Percentiles rank a stretch among this genome's conserved stretches.
phyloP scores from a whole-genome alignment of 352 stramenopile genomes.

The Pythium insidiosum region DNA sequence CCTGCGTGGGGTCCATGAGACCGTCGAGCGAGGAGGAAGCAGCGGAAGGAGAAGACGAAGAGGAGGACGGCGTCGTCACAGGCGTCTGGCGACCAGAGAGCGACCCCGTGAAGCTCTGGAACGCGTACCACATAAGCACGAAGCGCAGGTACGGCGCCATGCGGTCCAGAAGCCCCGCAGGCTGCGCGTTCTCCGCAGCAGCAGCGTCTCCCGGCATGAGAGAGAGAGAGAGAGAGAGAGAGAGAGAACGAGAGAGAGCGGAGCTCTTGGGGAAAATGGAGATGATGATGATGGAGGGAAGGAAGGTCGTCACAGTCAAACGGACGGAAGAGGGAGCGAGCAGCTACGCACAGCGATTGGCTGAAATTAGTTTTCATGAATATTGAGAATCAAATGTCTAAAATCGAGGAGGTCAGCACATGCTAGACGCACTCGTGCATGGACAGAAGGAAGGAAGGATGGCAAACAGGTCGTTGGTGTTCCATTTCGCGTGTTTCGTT shows the following conservation, averaged over 20 bases:
- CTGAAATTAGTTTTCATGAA: no score
- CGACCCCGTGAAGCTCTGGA: conserved; percentile 40
- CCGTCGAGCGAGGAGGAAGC: no score
- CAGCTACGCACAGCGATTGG: background rate
- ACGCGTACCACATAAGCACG: conserved; percentile 77
- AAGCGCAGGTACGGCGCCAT: conserved; percentile 64
- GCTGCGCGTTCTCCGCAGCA: conserved; percentile 12
- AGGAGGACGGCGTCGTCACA: background rate
- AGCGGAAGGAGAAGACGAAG: background rate
- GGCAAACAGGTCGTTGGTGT: no score
- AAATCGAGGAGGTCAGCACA: no score
- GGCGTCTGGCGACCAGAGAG: background rate
- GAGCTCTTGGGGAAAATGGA: background rate
- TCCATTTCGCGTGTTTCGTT: no score
- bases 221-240: conserved; percentile 5
- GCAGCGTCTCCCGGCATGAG: background rate
- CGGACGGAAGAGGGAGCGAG: no score
- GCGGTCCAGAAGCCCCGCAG: conserved; percentile 41
- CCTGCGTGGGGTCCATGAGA: no score
- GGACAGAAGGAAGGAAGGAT: no score
- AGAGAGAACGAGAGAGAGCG: background rate
- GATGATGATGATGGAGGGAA: background rate
- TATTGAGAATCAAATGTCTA: no score
- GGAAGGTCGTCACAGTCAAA: no score
- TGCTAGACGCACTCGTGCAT: no score